phyloP scores from a whole-genome alignment of 2,329 filamentous ascomycete genomes.

The Calonectria naviculata region DNA sequence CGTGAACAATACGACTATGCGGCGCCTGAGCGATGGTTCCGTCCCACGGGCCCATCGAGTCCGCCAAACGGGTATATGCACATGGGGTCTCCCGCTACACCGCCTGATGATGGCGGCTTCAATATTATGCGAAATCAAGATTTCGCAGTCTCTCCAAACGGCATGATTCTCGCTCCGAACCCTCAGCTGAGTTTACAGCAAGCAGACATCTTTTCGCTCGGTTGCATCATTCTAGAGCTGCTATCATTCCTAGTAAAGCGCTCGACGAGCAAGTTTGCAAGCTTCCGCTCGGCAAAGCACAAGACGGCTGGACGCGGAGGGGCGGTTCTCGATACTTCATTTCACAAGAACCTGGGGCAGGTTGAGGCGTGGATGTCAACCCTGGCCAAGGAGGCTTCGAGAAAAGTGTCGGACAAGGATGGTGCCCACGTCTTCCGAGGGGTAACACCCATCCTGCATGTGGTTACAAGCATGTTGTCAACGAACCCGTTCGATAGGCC shows the following conservation, averaged over 20 bases:
- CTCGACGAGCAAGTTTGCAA: conserved; percentile 72
- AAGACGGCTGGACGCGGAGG: conserved; percentile 68
- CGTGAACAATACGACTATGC: conserved; percentile 79
- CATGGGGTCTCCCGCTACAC: conserved; percentile 42
- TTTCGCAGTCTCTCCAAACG: conserved; percentile 37
- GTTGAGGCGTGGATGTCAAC: conserved; percentile 75
- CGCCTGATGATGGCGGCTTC: conserved; percentile 48
- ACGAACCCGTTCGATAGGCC: conserved; percentile 64
- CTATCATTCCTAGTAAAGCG: conserved; percentile 77
- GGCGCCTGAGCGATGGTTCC: conserved; percentile 74
- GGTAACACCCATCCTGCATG: conserved; percentile 62
- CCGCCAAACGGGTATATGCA: conserved; percentile 47
- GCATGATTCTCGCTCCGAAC: conserved; percentile 51
- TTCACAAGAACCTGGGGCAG: conserved; percentile 77
- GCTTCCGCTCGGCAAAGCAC: conserved; percentile 74
- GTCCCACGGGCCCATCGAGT: conserved; percentile 48
- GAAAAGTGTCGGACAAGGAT: conserved; percentile 52
- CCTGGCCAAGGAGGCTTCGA: conserved; percentile 69
- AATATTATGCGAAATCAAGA: conserved; percentile 49
- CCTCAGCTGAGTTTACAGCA: conserved; percentile 64
- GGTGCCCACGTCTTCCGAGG: conserved; percentile 61
- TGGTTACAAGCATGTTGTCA: conserved; percentile 66
- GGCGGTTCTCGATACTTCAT: conserved; percentile 75
- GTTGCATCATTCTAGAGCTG: conserved; percentile 78
- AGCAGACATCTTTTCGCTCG: conserved; percentile 79